Evolutionary conservation across 352 stramenopile genomes (phyloP).

Genomic region (Pythium aristosporum): DNA sequence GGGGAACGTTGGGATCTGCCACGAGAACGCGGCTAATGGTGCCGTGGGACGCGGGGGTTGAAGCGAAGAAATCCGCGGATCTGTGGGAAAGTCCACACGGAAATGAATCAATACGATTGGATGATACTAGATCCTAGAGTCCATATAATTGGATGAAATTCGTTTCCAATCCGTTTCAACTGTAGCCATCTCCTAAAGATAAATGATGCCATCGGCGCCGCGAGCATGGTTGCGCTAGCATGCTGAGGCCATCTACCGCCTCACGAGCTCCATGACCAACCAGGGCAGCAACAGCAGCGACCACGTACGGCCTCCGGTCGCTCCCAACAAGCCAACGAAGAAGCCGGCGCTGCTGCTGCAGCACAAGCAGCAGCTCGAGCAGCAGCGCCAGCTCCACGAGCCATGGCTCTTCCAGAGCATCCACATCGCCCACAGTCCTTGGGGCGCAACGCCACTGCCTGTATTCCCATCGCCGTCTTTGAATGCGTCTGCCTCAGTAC

Average conservation of each 20-base stretch:
- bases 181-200: conserved; percentile 27
- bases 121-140: neutral
- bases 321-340: conserved; percentile 12
- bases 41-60: neutral
- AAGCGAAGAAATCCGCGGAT: conserved; percentile 5
- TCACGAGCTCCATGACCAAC: conserved; percentile 21
- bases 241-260: neutral
- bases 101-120: neutral
- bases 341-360: conserved; percentile 30
- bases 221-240: too few relatives aligned
- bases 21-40: neutral
- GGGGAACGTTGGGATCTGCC: neutral
- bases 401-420: conserved; percentile 77
- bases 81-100: conserved; percentile 20
- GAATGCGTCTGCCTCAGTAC: conserved; percentile 1
- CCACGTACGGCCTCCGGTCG: neutral
- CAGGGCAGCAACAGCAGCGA: conserved; percentile 12
- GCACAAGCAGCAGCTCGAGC: conserved; percentile 23
- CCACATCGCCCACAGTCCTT: conserved; percentile 33
- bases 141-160: conserved; percentile 16
- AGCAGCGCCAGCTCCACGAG: conserved; percentile 37
- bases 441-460: neutral
- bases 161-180: conserved; percentile 14
- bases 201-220: neutral
- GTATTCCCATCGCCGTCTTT: conserved; percentile 5